Percentiles rank a stretch among this genome's conserved stretches.
Evolutionary conservation across 441 rosid genomes (phyloP).

Genomic region (Cnidoscolus chayamansa): DNA sequence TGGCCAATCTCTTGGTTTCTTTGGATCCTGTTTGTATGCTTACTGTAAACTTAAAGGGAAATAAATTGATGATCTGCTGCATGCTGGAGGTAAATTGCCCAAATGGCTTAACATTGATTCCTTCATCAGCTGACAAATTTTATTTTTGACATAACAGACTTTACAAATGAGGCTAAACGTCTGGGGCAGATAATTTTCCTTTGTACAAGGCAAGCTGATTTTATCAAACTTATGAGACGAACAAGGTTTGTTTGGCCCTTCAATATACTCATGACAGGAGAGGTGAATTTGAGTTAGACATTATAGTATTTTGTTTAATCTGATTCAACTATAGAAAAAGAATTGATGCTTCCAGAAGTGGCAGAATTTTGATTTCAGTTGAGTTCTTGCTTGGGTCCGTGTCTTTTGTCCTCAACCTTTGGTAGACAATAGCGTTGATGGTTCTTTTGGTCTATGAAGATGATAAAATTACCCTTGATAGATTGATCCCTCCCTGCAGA

Average conservation of each 20-base stretch:
- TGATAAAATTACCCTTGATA: neutral
- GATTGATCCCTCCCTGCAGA: neutral
- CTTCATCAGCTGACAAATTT: conserved; percentile 21
- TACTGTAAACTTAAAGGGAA: conserved; percentile 49
- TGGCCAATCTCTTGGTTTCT: conserved; percentile 59
- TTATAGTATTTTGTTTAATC: neutral
- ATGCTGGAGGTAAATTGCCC: conserved; percentile 21
- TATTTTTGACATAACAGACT: neutral
- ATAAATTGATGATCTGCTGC: conserved; percentile 23
- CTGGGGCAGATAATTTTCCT: neutral
- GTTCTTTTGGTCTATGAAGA: neutral
- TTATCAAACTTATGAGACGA: neutral
- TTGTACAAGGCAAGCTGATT: neutral
- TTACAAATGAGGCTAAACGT: neutral
- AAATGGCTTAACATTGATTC: conserved; percentile 5
- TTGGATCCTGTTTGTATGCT: conserved; percentile 60
- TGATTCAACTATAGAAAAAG: neutral
- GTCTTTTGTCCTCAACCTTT: neutral
- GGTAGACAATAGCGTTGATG: neutral
- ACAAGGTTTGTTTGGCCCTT: neutral
- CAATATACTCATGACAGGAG: conserved; percentile 1
- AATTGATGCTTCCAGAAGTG: neutral
- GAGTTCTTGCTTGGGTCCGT: neutral
- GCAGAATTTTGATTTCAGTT: neutral
- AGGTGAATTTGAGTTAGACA: neutral